Evolutionary conservation across 306 rosid species (phyloP).

Genomic region (Medicago arabica): DNA sequence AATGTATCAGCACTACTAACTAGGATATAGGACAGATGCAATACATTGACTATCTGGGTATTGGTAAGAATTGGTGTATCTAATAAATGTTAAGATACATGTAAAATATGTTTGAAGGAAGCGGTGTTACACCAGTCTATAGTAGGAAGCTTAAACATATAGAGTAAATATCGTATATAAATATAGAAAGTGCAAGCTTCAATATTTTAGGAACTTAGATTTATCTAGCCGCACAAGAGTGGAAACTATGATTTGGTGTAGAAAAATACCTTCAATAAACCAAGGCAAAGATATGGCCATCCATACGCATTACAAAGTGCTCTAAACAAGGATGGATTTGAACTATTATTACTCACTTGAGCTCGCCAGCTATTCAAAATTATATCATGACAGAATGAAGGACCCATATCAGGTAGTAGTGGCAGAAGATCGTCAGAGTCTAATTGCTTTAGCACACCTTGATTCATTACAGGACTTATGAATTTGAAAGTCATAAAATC

Average conservation of each 20-base stretch:
- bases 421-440: constrained; percentile 76
- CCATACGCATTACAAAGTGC: constrained; percentile 90
- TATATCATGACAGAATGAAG: constrained; percentile 69
- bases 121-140: not conserved
- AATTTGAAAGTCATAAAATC: constrained; percentile 76
- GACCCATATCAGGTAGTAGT: constrained; percentile 74
- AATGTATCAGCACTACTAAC: constrained; percentile 15
- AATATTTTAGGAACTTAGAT: constrained; percentile 19
- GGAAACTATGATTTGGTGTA: constrained; percentile 22
- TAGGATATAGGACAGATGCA: not conserved
- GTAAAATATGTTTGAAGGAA: constrained; percentile 8
- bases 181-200: constrained; percentile 15
- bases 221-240: constrained; percentile 15
- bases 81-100: constrained; percentile 15
- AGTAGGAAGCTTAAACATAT: constrained; percentile 12
- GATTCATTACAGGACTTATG: constrained; percentile 74
- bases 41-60: not conserved
- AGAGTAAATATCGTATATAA: constrained; percentile 11
- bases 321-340: constrained; percentile 73
- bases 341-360: constrained; percentile 53
- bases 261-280: constrained; percentile 77
- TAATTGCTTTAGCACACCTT: constrained; percentile 77
- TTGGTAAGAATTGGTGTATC: constrained; percentile 6
- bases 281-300: constrained; percentile 84
- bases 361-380: constrained; percentile 70